Evolutionary conservation across 495 filamentous ascomycete species (phyloP), one percentile per base, ranked within the genome.

Genomic region (Friedmanniomyces simplex): DNA sequence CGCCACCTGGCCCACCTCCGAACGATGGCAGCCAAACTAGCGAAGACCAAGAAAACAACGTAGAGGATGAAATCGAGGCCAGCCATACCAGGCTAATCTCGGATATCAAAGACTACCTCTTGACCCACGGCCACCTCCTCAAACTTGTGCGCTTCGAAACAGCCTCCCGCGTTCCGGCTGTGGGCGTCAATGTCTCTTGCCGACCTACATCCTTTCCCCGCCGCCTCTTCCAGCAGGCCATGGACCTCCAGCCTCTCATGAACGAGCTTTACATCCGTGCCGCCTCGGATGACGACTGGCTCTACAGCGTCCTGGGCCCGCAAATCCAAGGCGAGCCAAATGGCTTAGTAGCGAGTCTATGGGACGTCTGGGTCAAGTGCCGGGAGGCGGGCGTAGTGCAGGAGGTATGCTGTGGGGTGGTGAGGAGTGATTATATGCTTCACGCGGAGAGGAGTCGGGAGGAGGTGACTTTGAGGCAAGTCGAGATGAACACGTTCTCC

Each of bases 401-500:
- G 48, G 36, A 53, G 36, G 45, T 65, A 7, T 24, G 22, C 21
- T 53, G 64, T 24, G 62, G 54, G 1, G 55, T 67, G 14, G 62
- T 64, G 30, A 48, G 64, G 20, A 53, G 32, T 18, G 64, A 67
- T 42, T 67, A 67, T 52, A 67, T 67, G 64, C 52, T 63, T 13
- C 61, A 63, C 22, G n/a, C 13, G 21, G 26, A 11, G 12, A 20
- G 14, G 45, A 11, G 28, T 22, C 0, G 48, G 16, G 14, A 25
- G 18, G 20, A 53, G 11, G 21, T n/a, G 20, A 43, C 1, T 0
- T 26, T 67, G 12, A 67, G 65, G 43, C 64, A 67, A 52, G 64
- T 67, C n/a, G 64, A 67, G 55, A 50, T 67, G 45, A 67, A 67
- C 49, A 62, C 58, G 26, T 59, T 67, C 26, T 61, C 62, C 18